Evolutionary conservation across 495 filamentous ascomycete genomes (phyloP), one percentile per base, ranked within the genome.

Genomic region (Coniosporium apollinis): DNA sequence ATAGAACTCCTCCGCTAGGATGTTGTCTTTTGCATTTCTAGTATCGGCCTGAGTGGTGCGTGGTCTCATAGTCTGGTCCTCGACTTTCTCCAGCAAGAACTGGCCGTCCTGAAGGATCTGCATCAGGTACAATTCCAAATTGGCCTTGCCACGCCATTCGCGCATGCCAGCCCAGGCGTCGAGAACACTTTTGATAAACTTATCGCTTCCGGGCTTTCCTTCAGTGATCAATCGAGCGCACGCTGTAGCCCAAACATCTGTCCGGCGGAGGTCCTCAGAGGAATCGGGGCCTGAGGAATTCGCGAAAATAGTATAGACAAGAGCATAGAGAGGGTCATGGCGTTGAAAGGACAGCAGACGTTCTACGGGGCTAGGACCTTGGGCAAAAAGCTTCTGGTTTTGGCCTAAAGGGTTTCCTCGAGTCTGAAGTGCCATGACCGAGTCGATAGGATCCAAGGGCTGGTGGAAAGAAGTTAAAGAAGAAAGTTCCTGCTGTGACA

Each of bases 101-200:
- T 81, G 74, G 39, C 89, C 89, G 49, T 86, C 80, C 57, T 93
- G 82, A 14, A 97, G 69, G 39, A 87, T 78, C 50, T 83, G 76
- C 82, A 91, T 87, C 4, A 97, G 70, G 49, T 84, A 94, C 48
- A 82, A 75, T 60, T 94, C 86, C 64, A 97, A 76, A 45, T 82
- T 85, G 43, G 74, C 72, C 42, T 75, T 81, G 37, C 82, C 79
- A 38, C 79, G 77, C 89, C 89, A 96, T 50, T 83, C 77, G 50
- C 80, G 73, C 62, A 82, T 79, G 22, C 72, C 69, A 35, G 84
- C 71, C 79, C 82, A 96, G 36, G 79, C 71, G 56, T 87, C 83
- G 22, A 96, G 69, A 11, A 81, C 69, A 30, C 66, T 67, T 34
- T 70, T 69, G 31, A 82, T 62, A 33, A 83, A 74, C 30, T 73